Percentiles rank a stretch among this genome's conserved stretches.
These are phyloP conservation scores for Fusarium burgessii DNA, from an alignment of 2,329 filamentous ascomycete species.

Conservation along the genomic window DNA sequence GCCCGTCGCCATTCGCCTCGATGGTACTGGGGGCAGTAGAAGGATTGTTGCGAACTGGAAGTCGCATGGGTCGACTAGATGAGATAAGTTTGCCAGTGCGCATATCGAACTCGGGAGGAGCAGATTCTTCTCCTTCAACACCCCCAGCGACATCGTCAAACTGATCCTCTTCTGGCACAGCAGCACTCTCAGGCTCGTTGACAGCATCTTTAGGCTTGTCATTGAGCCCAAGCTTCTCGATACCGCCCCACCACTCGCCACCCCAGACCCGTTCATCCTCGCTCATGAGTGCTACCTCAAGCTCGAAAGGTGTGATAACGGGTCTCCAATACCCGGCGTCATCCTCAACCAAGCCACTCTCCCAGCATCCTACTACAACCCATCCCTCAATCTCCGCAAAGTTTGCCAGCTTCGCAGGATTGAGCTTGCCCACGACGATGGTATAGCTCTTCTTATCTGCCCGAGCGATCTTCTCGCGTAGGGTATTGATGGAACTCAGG, in stretches of 20 bases:
- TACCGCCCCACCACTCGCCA: constrained; percentile 89
- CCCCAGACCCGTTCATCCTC: constrained; percentile 87
- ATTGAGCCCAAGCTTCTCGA: constrained; percentile 72
- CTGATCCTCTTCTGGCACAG: constrained; percentile 22
- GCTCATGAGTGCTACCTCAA: constrained; percentile 79
- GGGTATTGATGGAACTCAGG: constrained; percentile 79
- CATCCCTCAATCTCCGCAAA: constrained; percentile 95
- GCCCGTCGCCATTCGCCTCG: background rate
- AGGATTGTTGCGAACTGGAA: constrained; percentile 50
- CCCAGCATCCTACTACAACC: constrained; percentile 99
- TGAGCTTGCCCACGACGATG: constrained; percentile 96
- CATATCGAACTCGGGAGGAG: constrained; percentile 91
- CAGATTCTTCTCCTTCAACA: constrained; percentile 75
- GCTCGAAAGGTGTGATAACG: constrained; percentile 94
- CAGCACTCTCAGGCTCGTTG: constrained; percentile 16
- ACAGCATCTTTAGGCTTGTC: constrained; percentile 42
- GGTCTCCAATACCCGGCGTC: constrained; percentile 85
- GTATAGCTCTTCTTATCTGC: constrained; percentile 96
- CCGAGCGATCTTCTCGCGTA: constrained; percentile 77
- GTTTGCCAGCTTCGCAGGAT: constrained; percentile 95
- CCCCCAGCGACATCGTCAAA: constrained; percentile 56
- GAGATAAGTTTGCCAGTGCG: constrained; percentile 87
- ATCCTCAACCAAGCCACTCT: constrained; percentile 91
- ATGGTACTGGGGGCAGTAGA: constrained; percentile 14
- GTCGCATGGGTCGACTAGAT: constrained; percentile 79